Base-by-base conservation (phyloP, 352 stramenopile genomes). In the Phytophthora megakarya region DNA sequence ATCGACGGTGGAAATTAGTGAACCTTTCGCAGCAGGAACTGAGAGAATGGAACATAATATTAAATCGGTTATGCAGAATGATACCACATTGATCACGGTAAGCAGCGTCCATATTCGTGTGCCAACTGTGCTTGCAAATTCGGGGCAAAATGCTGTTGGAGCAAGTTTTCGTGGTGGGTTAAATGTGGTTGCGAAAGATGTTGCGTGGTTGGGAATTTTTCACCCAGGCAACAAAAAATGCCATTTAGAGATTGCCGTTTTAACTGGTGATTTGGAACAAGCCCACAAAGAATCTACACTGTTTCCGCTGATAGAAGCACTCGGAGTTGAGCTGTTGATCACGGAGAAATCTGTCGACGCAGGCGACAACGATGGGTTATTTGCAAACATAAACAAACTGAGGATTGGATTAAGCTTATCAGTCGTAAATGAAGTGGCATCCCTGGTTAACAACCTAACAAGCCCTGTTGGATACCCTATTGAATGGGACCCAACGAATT, bases 21-120 rank as follows among this genome's bases (percentile, higher is more conserved):
- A 70, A 13, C 5, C 5, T 37, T 56, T 39, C 26, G 35, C 37
- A 6, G 13, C 44, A 42, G 4, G 28, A 22, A 51, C 25, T 21
- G 21, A 57, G n/a, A 49, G 33, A 7, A 33, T 38, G 23, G 21
- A 8, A 23, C 38, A 33, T 10, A 43, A n/a, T 46, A 28, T 47
- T 38, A 35, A 48, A n/a, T 61, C 23, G 11, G 57, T 72, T 3
- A 19, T 67, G 5, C 35, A 65, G 18, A 69, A 39, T 42, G 65
- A 78, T 28, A 11, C 61, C 21, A 74, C 66, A 33, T 46, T 85
- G 23, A 23, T 82, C 26, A 85, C 73, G 10, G 52, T 63, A 23
- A 78, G 59, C 51, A 79, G 50, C 42, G 56, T 80, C 3, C n/a
- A 42, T 21, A 25, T 82, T 54, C 23, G 55, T 16, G 28, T 80